Base-by-base conservation (phyloP, 2,329 filamentous ascomycete genomes). In the Sporothrix globosa region DNA sequence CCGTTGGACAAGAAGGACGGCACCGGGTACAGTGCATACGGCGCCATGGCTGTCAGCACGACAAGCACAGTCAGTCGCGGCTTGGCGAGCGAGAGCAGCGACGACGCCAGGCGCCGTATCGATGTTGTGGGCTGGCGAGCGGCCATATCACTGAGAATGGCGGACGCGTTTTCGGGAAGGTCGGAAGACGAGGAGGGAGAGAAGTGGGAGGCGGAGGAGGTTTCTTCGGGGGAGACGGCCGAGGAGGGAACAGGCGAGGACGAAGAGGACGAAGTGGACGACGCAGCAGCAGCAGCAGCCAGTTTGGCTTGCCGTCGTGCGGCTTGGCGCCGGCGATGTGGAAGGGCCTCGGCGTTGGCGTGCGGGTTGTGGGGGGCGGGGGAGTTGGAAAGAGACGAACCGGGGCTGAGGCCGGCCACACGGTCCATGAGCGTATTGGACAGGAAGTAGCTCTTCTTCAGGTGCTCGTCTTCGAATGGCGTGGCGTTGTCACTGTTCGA, bases 21-120 rank as follows among this genome's bases (percentile, higher is more conserved):
- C 1, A 97, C 92, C 0, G 96, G 96, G 79, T 97, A 99, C 70
- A 99, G 85, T 19, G 93, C 92, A 80, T 98, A 99, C 3, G 95
- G 88, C 2, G 92, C 91, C 79, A 96, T 97, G 39, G 95, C 92
- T 0, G 93, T 93, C 63, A 99, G 89, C 44, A 97, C 91, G 73
- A 99, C 91, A 61, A 99, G 89, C 75, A 96, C 91, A 9, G 93
- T 95, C 65, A 99, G 88, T 68, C 95, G 93, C 3, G 96, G 96
- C 79, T 99, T 99, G n/a, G 94, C 91, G 74, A 99, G 89, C 34
- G 96, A 92, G 73, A 99, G 90, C 76, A 93, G 93, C 41, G 92
- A 90, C 27, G 93, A 92, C 73, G 96, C 78, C 69, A 88, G 86
- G 70, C 93, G 92, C 30, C 86, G 86, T 68, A 87, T 70, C 19